Evolutionary conservation across 306 rosid genomes (phyloP).

Genomic region (Cucumis cinereus): DNA sequence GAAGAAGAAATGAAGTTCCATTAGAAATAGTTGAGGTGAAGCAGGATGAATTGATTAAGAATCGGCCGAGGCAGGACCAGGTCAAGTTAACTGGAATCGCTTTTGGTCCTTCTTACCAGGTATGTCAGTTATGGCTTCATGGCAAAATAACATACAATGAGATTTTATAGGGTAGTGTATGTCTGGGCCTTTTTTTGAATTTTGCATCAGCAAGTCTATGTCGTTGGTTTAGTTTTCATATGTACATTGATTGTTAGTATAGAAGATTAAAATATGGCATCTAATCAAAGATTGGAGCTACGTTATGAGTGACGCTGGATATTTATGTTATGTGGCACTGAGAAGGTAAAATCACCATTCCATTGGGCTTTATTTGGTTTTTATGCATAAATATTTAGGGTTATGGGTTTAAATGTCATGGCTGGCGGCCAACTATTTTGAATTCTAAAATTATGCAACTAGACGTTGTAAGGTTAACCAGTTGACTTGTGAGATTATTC

Average conservation of each 20-base stretch:
- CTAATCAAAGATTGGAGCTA: not conserved
- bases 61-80: slow-evolving; percentile 88
- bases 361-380: not conserved
- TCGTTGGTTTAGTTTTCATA: not conserved
- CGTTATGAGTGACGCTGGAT: not conserved
- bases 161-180: not conserved
- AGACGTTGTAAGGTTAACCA: not conserved
- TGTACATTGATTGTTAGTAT: not conserved
- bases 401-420: not conserved
- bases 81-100: slow-evolving; percentile 73
- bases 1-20: slow-evolving; percentile 64
- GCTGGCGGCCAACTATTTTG: not conserved
- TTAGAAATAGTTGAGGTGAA: slow-evolving; percentile 70
- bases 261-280: not conserved
- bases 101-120: slow-evolving; percentile 90
- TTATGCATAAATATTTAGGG: not conserved
- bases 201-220: not conserved
- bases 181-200: not conserved
- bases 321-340: not conserved
- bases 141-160: not conserved
- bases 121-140: slow-evolving; percentile 4
- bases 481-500: not conserved
- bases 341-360: not conserved
- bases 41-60: slow-evolving; percentile 89
- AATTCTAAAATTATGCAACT: not conserved